phyloP scores from a whole-genome alignment of 768 basidiomycete genomes.

The Rubroboletus pulcherrimus region DNA sequence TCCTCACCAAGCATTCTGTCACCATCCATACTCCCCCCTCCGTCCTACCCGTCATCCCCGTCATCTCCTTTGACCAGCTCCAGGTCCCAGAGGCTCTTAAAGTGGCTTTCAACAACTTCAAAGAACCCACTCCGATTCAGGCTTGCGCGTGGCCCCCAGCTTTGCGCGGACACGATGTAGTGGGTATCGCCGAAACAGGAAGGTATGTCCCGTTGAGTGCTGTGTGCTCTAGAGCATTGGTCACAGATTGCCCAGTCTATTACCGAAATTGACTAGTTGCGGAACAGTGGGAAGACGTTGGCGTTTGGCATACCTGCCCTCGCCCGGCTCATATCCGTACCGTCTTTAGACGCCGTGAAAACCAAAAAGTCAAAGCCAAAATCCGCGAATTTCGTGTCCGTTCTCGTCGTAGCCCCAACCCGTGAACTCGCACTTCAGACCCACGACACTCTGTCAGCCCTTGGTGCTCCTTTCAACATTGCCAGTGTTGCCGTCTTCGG shows the following conservation, averaged over 20 bases:
- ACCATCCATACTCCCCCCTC: slow-evolving; percentile 58
- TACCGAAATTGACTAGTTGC: background rate
- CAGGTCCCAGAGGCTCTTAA: slow-evolving; percentile 60
- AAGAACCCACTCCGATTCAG: slow-evolving; percentile 92
- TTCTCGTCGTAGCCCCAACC: slow-evolving; percentile 89
- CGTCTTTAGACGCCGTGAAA: slow-evolving; percentile 16
- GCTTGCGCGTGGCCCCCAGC: slow-evolving; percentile 93
- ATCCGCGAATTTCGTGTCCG: slow-evolving; percentile 40
- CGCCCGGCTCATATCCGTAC: slow-evolving; percentile 51
- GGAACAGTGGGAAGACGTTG: slow-evolving; percentile 84
- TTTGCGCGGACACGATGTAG: slow-evolving; percentile 76
- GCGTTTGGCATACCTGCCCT: slow-evolving; percentile 94
- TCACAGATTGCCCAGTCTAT: background rate
- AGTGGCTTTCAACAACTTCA: slow-evolving; percentile 64
- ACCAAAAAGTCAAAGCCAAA: slow-evolving; percentile 29
- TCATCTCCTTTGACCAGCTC: slow-evolving; percentile 73
- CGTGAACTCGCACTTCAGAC: slow-evolving; percentile 96
- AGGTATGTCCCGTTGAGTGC: slow-evolving; percentile 41
- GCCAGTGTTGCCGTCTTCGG: slow-evolving; percentile 88
- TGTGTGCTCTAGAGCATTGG: background rate
- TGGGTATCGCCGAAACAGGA: slow-evolving; percentile 97
- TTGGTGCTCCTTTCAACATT: slow-evolving; percentile 74
- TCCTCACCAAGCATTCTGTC: slow-evolving; percentile 68
- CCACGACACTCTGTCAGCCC: slow-evolving; percentile 70
- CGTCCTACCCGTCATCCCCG: slow-evolving; percentile 51